These are phyloP conservation scores for Ustilago esculenta DNA, from an alignment of 1,284 basidiomycete genomes.

Conservation along the genomic window DNA sequence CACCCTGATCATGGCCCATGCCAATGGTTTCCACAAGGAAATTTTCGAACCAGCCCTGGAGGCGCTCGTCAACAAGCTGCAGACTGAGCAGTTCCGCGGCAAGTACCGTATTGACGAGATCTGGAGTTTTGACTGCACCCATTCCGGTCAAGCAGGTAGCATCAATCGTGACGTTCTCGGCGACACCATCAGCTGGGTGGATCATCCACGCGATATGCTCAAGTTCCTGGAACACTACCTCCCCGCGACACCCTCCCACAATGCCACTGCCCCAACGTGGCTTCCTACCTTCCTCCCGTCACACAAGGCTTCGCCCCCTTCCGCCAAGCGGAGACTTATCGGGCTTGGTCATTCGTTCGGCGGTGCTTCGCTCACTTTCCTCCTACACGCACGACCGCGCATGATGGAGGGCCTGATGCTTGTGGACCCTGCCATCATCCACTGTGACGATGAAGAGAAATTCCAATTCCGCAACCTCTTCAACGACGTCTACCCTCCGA, in stretches of 20 bases:
- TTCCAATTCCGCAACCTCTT: conserved; percentile 19
- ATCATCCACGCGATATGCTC: conserved; percentile 77
- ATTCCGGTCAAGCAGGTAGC: conserved; percentile 79
- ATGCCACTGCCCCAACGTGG: conserved; percentile 27
- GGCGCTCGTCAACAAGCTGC: conserved; percentile 67
- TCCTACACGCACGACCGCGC: conserved; percentile 74
- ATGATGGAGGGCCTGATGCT: conserved; percentile 80
- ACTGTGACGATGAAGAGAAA: conserved; percentile 47
- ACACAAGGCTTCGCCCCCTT: conserved; percentile 21
- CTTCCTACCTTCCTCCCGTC: conserved; percentile 40
- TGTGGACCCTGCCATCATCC: conserved; percentile 79
- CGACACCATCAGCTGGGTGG: conserved; percentile 76
- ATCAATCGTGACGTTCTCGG: conserved; percentile 74
- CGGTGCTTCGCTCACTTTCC: conserved; percentile 68
- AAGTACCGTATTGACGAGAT: conserved; percentile 74
- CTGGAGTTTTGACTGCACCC: conserved; percentile 80
- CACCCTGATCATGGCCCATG: conserved; percentile 79
- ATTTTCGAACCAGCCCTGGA: conserved; percentile 76
- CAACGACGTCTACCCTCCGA: conserved; percentile 8
- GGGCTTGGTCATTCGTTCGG: conserved; percentile 80
- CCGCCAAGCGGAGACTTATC: conserved; percentile 69
- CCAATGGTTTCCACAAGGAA: conserved; percentile 85
- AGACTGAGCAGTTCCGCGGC: conserved; percentile 18
- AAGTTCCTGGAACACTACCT: conserved; percentile 76
- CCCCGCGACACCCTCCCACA: conserved; percentile 64